Percentiles rank a stretch among this genome's conserved stretches.
phyloP scores from a whole-genome alignment of 768 basidiomycete genomes.

The Termitomyces eurrhizus region DNA sequence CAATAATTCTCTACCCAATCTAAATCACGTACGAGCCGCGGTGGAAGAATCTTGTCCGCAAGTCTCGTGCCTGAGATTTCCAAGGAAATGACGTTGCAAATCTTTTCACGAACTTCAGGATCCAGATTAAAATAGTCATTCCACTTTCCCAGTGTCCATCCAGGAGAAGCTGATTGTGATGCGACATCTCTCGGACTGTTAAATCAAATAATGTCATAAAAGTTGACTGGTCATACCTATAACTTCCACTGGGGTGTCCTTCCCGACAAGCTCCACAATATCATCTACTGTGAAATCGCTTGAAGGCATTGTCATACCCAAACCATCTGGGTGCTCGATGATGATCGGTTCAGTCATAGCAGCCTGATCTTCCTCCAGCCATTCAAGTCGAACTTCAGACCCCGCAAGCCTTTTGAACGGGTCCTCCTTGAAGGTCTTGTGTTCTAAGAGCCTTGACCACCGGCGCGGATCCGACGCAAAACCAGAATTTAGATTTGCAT shows the following conservation, averaged over 20 bases:
- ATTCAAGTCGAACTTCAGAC: conserved; percentile 60
- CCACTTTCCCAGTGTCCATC: conserved; percentile 92
- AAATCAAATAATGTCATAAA: not conserved
- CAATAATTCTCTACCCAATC: conserved; percentile 98
- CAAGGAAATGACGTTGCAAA: conserved; percentile 92
- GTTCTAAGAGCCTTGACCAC: conserved; percentile 68
- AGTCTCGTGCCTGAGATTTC: conserved; percentile 88
- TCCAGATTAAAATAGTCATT: conserved; percentile 78
- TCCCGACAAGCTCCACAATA: conserved; percentile 77
- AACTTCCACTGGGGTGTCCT: conserved; percentile 79
- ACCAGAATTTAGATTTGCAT: conserved; percentile 70
- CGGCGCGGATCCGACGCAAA: conserved; percentile 59
- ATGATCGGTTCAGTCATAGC: conserved; percentile 85
- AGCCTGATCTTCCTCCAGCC: conserved; percentile 67
- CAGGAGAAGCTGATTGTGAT: conserved; percentile 77
- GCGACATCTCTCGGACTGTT: conserved; percentile 62
- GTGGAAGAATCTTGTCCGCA: conserved; percentile 76
- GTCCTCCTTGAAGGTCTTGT: conserved; percentile 58
- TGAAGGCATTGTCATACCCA: conserved; percentile 90
- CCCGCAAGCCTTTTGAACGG: conserved; percentile 68
- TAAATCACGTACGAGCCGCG: conserved; percentile 78
- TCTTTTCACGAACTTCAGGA: conserved; percentile 69
- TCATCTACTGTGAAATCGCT: conserved; percentile 69
- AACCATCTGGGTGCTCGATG: conserved; percentile 69
- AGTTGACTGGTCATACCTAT: conserved; percentile 57